phyloP scores from a whole-genome alignment of 768 basidiomycete species.

The Pseudohyphozyma bogoriensis region DNA sequence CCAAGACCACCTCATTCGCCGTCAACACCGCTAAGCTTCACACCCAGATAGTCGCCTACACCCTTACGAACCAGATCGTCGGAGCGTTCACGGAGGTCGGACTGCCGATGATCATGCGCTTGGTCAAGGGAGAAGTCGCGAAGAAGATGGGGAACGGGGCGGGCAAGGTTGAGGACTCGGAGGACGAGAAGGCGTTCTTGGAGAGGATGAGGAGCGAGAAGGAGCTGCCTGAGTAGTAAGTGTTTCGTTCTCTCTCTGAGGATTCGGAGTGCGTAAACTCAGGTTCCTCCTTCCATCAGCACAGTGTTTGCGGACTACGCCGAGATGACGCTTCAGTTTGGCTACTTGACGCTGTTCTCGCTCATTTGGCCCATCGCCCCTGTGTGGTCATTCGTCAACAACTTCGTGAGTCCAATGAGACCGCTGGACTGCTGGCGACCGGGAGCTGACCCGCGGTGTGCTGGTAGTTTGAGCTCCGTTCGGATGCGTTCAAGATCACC shows the following conservation, averaged over 20 bases:
- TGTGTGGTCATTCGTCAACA: conserved; percentile 82
- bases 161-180: conserved; percentile 44
- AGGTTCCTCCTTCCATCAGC: too few relatives aligned
- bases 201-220: conserved; percentile 67
- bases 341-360: conserved; percentile 66
- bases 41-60: conserved; percentile 87
- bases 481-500: conserved; percentile 91
- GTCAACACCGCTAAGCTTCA: conserved; percentile 51
- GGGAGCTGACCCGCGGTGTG: too few relatives aligned
- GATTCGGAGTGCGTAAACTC: too few relatives aligned
- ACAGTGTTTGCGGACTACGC: conserved; percentile 50
- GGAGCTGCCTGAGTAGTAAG: conserved; percentile 67
- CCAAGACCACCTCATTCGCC: conserved; percentile 52
- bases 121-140: conserved; percentile 36
- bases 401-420: conserved; percentile 41
- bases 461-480: conserved; percentile 69
- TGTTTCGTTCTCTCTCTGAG: too few relatives aligned
- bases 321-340: conserved; percentile 80
- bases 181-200: conserved; percentile 68
- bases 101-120: conserved; percentile 64
- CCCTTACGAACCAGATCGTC: conserved; percentile 52
- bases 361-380: conserved; percentile 89
- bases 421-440: not conserved
- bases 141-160: conserved; percentile 44
- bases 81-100: conserved; percentile 69